phyloP scores from a whole-genome alignment of 129 eudicot species.

The Gnaphalium uliginosum region DNA sequence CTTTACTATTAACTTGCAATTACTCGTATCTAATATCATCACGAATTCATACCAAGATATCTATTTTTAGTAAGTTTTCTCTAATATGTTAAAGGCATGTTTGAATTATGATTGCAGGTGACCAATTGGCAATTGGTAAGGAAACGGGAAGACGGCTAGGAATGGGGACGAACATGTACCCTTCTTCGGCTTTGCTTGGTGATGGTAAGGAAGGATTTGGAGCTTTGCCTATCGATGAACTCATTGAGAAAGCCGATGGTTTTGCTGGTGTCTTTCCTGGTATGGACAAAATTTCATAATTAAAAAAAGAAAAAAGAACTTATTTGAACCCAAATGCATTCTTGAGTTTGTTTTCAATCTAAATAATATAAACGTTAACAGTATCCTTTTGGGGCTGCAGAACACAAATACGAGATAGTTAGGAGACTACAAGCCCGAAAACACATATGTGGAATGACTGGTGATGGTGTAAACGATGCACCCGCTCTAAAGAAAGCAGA shows the following conservation, averaged over 20 bases:
- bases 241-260: conserved; percentile 90
- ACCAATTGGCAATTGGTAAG: conserved; percentile 84
- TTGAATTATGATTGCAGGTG: conserved; percentile 44
- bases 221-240: conserved; percentile 75
- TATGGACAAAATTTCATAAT: conserved; percentile 19
- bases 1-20: neutral
- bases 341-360: neutral
- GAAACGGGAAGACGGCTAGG: conserved; percentile 92
- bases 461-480: conserved; percentile 94
- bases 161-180: conserved; percentile 94
- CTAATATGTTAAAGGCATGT: neutral
- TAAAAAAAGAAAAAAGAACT: neutral
- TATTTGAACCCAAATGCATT: neutral
- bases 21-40: neutral
- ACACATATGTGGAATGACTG: conserved; percentile 91
- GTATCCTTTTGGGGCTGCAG: conserved; percentile 28
- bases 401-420: conserved; percentile 89
- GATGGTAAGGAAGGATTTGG: conserved; percentile 50
- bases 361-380: neutral
- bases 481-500: conserved; percentile 86
- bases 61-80: neutral
- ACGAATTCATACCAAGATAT: neutral
- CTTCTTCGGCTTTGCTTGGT: conserved; percentile 79
- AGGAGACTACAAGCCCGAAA: conserved; percentile 70
- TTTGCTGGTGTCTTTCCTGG: conserved; percentile 98